Evolutionary conservation across 345 rosid species (phyloP), one percentile per base, ranked within the genome.

Genomic region (Mallotus nudiflorus): DNA sequence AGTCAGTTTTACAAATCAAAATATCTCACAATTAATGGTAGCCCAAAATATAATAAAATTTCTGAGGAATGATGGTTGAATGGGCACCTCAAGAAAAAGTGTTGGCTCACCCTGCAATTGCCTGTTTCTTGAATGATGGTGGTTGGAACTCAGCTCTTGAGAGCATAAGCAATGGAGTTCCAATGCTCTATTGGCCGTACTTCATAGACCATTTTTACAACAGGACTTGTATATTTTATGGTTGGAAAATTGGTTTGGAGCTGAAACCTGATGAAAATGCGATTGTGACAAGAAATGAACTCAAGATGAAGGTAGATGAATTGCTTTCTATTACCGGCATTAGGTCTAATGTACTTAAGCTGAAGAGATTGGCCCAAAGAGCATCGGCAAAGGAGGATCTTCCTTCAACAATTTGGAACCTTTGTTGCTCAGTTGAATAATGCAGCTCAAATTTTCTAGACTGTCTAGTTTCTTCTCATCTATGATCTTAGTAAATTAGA

Each of bases 141-240:
- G 64, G 64, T 33, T 60, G 46, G 45, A 60, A 60, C n/a, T 62
- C 66, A 13, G 11, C 19, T 25, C 14, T 40, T 14, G 66, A 62
- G 31, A 22, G 49, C 18, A 62, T 62, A 22, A 62, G 28, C 14
- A 9, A n/a, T 28, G 66, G 66, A 31, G 16, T 39, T 39, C 66
- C 66, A 6, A 62, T 62, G 66, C 49, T 62, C 4, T 62, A 50
- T 42, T 62, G 66, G 66, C 66, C 66, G n/a, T n/a, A n/a, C n/a
- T n/a, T n/a, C n/a, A n/a, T n/a, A n/a, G n/a, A n/a, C n/a, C n/a
- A n/a, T n/a, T 13, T 62, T 20, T 15, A 12, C 5, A 12, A 42
- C 25, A 62, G 28, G 50, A 40, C 16, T 22, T 62, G 66, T 22
- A 31, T 62, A 22, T 62, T 49, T 14, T 20, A 62, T 42, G 31